Base-by-base conservation (phyloP, 805 yeast genomes). In the Diddensiella transvaalensis region DNA sequence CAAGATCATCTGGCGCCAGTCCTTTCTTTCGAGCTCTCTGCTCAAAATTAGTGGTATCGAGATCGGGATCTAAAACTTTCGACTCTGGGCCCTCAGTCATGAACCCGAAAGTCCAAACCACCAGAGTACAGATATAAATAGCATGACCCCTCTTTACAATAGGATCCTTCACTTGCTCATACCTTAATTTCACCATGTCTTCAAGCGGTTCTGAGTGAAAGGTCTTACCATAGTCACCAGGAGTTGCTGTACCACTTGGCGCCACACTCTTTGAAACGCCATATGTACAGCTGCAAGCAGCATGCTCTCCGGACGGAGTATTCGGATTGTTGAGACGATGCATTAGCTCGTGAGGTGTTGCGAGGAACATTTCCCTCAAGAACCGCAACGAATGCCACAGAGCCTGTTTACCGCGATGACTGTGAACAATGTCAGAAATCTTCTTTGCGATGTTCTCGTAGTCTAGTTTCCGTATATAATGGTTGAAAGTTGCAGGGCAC, bases 401-500 rank as follows among this genome's bases (percentile, higher is more conserved):
- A 22, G 81, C 70, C 8, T 78, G 65, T 50, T 75, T 72, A 5
- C 83, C 85, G 52, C 69, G 73, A 11, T 62, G 49, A 6, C 75
- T 68, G 3, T 61, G 58, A 1, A 82, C 70, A 81, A 86, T 79
- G 43, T 72, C 77, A 32, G 68, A 63, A 17, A 85, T 74, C 53
- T 82, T 69, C 11, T 66, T 66, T 35, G 72, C 69, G 10, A 78
- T 79, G 2, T 72, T 67, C 19, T 73, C 72, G 53, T 78, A 74
- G 49, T 78, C 82, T 1, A 68, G 60, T 6, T 69, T 67, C 3
- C 79, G 77, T 8, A 85, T 80, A 33, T 70, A 71, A 30, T 82
- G 87, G 58, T 79, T 85, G 82, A 85, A 82, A 58, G 89, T 76
- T 67, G 84, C 79, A 1, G 93, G 93, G 4, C 88, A 85, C 0